These are phyloP conservation scores for Colletotrichum nymphaeae DNA, from an alignment of 2,329 filamentous ascomycete species.

Conservation along the genomic window DNA sequence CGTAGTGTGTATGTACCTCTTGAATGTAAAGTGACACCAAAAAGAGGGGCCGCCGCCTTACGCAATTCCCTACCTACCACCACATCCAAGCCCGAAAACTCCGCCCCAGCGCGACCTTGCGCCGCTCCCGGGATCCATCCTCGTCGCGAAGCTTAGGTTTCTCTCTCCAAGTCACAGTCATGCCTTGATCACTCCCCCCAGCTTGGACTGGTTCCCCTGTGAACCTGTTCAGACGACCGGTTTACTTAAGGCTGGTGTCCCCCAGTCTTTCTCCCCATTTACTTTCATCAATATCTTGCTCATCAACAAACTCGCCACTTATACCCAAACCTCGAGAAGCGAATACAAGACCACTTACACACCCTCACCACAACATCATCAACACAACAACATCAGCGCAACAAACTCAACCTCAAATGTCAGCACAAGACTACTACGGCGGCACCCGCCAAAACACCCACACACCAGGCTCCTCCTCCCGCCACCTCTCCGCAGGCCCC, in stretches of 20 bases:
- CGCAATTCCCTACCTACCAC: background rate
- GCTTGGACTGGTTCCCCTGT: background rate
- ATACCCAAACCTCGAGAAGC: background rate
- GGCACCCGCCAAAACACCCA: constrained; percentile 30
- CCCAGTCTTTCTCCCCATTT: background rate
- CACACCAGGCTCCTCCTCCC: constrained; percentile 18
- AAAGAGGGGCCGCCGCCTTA: background rate
- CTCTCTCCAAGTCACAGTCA: background rate
- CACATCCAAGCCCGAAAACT: background rate
- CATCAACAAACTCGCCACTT: background rate
- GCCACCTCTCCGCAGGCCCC: constrained; percentile 9
- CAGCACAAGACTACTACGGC: constrained; percentile 41
- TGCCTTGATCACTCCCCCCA: constrained; percentile 3
- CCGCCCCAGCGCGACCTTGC: constrained; percentile 24
- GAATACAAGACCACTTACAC: background rate
- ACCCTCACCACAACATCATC: background rate
- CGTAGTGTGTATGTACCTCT: background rate
- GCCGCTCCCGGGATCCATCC: constrained; percentile 18
- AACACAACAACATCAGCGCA: background rate
- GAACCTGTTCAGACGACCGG: background rate
- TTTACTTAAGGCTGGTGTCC: constrained; percentile 12
- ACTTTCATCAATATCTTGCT: background rate
- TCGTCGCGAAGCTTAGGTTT: constrained; percentile 4
- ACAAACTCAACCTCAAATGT: constrained; percentile 28
- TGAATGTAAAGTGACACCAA: background rate